Percentiles rank a stretch among this genome's conserved stretches.
Evolutionary conservation across 1,284 basidiomycete genomes (phyloP).

Genomic region (Ganoderma lucidum): DNA sequence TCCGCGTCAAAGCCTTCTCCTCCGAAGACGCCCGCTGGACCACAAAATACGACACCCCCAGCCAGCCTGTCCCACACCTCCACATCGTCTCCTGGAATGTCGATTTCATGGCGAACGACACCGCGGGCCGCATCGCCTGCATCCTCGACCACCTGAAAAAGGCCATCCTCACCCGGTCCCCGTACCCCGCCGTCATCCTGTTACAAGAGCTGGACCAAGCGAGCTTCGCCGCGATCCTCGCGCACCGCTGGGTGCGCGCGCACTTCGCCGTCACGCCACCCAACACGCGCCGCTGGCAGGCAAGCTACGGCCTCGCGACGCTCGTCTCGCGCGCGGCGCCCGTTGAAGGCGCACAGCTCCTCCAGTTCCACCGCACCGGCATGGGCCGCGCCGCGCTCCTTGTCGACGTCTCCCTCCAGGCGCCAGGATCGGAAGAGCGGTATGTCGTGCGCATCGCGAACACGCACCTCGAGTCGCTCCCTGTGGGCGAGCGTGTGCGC

Average conservation of each 20-base stretch:
- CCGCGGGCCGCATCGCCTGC: slow-evolving; percentile 51
- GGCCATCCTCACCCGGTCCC: slow-evolving; percentile 55
- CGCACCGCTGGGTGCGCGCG: slow-evolving; percentile 65
- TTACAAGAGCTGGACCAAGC: slow-evolving; percentile 67
- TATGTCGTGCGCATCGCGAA: slow-evolving; percentile 64
- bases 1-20: slow-evolving; percentile 22
- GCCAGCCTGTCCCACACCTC: slow-evolving; percentile 50
- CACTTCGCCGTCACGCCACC: slow-evolving; percentile 66
- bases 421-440: slow-evolving; percentile 34
- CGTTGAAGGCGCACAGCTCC: slow-evolving; percentile 50
- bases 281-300: slow-evolving; percentile 60
- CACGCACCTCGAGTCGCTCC: slow-evolving; percentile 73
- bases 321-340: slow-evolving; percentile 65
- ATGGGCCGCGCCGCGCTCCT: slow-evolving; percentile 64
- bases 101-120: slow-evolving; percentile 51
- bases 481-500: slow-evolving; percentile 50
- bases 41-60: slow-evolving; percentile 7
- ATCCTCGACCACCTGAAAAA: slow-evolving; percentile 62
- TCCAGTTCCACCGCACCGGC: slow-evolving; percentile 57
- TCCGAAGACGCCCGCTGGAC: slow-evolving; percentile 23
- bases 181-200: slow-evolving; percentile 64
- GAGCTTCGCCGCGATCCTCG: slow-evolving; percentile 56
- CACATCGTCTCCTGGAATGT: slow-evolving; percentile 75
- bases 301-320: slow-evolving; percentile 67
- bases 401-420: slow-evolving; percentile 59